Base-by-base conservation (phyloP, 345 rosid genomes). In the Eucalyptus microcorys region DNA sequence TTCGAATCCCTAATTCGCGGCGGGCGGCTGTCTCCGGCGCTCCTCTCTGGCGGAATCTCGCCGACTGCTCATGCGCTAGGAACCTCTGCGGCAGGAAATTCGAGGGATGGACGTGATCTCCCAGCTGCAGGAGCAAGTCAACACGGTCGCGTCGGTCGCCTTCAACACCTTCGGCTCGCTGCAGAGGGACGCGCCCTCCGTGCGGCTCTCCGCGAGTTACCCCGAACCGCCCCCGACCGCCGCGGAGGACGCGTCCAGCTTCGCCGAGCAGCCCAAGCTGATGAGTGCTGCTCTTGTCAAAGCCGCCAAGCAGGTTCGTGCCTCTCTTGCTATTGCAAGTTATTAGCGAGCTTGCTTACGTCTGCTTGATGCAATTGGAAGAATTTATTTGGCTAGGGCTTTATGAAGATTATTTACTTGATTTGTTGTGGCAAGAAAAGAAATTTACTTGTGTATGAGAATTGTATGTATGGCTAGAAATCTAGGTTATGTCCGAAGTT, bases 61-160 rank as follows among this genome's bases (percentile, higher is more conserved):
- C 40, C 45, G 10, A 37, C 26, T 37, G 37, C 27, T 71, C 6
- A 3, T 10, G 81, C 14, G 6, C 40, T 21, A 37, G 45, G 43
- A 71, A 71, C 43, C 43, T 1, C 81, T 19, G 45, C 81, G 12
- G 40, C 11, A 19, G 81, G 57, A 49, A 53, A 87, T 22, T 24
- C 32, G 49, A 21, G 84, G 91, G 91, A 97, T 98, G 99, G 99
- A 96, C 89, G 94, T 97, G 90, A 98, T 98, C 14, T 96, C 98
- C 48, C 99, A 98, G 91, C 93, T 98, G 88, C 99, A 98, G 92
- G 99, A 98, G 86, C 99, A 97, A 92, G 96, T 96, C 66, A 95
- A 97, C 87, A 80, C 93, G 21, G 91, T 98, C 27, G 98, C 98
- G 13, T 93, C 95, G 1, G 92, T 95, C 49, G 92, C 98, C 27